Base-by-base conservation (phyloP, 495 filamentous ascomycete genomes). In the Amphirosellinia nigrospora region DNA sequence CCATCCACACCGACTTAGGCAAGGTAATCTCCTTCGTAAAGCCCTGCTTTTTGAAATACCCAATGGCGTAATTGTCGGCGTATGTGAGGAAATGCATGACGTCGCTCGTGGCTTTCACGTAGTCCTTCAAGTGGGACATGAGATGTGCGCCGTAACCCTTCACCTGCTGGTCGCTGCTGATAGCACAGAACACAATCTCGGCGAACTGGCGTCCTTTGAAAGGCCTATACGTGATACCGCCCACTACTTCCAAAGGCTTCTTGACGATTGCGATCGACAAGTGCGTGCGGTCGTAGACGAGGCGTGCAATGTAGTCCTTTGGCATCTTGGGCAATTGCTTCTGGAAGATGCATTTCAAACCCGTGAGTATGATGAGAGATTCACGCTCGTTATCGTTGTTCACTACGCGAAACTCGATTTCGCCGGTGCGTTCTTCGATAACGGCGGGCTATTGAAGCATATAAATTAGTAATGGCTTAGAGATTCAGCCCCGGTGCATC, bases 31-130 rank as follows among this genome's bases (percentile, higher is more conserved):
- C 94, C 78, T 99, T 99, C 0, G 96, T 98, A 73, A 99, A 99
- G 0, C 96, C 96, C 79, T 99, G 96, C 79, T 99, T 99, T 79
- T 98, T 97, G 84, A 99, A 99, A 77, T 98, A 99, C 9, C 96
- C 96, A 72, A 98, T 99, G 26, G 96, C 96, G 76, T 98, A 98
- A 78, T 99, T 99, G 79, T 99, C 96, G 56, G 96, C 96, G 73
- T 99, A 99, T 10, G 96, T 99, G 16, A 99, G 87, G 83, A 99
- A 98, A 80, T 99, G 94, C 93, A 97, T 97, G 30, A 99, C 94
- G 66, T 94, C 91, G 7, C 92, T 96, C 4, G 94, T 97, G 1
- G 96, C 96, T 82, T 97, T 97, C 74, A 99, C 96, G 77, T 98
- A 99, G 82, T 99, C 96, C 83, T 99, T 99, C 23, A 99, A 83